Conservation (phyloP, 2,329 filamentous ascomycete genomes). For the Alternaria ethzedia region DNA sequence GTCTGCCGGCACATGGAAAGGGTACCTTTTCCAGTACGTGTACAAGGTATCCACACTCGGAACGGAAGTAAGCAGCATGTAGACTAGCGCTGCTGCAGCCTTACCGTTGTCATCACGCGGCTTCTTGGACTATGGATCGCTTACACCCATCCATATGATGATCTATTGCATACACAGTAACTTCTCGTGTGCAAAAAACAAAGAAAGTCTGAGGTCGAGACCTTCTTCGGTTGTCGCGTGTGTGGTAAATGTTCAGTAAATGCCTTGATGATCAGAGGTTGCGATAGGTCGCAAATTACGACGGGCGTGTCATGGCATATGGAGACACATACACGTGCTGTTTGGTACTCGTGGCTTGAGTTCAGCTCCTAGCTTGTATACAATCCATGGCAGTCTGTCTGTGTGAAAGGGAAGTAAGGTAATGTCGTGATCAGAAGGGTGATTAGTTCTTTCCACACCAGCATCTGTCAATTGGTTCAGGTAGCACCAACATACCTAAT, state of each 20-base stretch:
- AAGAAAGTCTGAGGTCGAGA: neutral
- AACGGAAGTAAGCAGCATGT: neutral
- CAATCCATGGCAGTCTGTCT: neutral
- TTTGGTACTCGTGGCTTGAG: neutral
- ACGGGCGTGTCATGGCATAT: neutral
- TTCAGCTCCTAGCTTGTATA: neutral
- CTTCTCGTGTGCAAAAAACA: neutral
- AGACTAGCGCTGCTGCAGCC: slow-evolving; percentile 4
- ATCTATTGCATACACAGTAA: neutral
- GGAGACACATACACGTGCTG: neutral
- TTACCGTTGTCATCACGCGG: slow-evolving; percentile 6
- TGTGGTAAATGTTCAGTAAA: neutral
- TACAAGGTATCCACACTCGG: neutral
- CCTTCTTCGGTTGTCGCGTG: neutral
- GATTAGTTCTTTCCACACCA: too few species aligned
- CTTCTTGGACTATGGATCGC: neutral
- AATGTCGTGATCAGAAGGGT: neutral
- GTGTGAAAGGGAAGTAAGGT: neutral
- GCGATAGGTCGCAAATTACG: neutral
- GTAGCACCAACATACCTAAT: neutral
- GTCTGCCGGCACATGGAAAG: neutral
- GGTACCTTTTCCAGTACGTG: neutral
- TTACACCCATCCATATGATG: neutral
- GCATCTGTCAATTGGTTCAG: neutral
- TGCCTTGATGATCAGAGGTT: neutral